phyloP scores from a whole-genome alignment of 116 monocot species.

The Phalaenopsis hybrid region DNA sequence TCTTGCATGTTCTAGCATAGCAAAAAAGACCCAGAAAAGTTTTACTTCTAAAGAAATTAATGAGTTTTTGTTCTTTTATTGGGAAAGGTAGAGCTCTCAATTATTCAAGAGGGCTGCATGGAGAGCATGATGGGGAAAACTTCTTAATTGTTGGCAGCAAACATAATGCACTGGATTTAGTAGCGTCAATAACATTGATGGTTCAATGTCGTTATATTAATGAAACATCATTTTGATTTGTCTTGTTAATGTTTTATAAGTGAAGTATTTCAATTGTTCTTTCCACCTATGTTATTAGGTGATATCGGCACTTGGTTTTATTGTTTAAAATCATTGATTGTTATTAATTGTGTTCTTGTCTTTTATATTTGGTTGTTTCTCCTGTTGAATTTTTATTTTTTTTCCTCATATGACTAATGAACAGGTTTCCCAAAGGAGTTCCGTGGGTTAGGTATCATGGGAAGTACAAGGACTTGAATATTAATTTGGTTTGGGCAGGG shows the following conservation, averaged over 20 bases:
- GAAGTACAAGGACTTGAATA: conserved; percentile 56
- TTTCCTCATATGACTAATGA: neutral
- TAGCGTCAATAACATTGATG: neutral
- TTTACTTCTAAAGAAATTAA: neutral
- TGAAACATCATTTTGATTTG: neutral
- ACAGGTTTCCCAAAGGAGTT: conserved; percentile 82
- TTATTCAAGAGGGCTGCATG: neutral
- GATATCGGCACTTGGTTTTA: neutral
- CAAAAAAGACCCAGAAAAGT: neutral
- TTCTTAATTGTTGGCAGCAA: neutral
- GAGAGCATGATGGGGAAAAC: neutral
- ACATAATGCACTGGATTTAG: neutral
- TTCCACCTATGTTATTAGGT: neutral
- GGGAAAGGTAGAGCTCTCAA: neutral
- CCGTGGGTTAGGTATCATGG: conserved; percentile 91
- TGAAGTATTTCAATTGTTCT: conserved; percentile 4
- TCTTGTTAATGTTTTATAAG: neutral
- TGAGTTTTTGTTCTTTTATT: neutral
- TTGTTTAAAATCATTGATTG: neutral
- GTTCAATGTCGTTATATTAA: neutral
- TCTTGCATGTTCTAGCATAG: neutral
- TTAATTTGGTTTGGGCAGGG: conserved; percentile 78
- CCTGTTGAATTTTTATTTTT: conserved; percentile 4
- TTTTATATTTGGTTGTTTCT: neutral
- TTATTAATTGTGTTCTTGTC: neutral